Percentiles rank a stretch among this genome's conserved stretches.
phyloP scores from a whole-genome alignment of 768 basidiomycete genomes.

The Daedalea quercina region DNA sequence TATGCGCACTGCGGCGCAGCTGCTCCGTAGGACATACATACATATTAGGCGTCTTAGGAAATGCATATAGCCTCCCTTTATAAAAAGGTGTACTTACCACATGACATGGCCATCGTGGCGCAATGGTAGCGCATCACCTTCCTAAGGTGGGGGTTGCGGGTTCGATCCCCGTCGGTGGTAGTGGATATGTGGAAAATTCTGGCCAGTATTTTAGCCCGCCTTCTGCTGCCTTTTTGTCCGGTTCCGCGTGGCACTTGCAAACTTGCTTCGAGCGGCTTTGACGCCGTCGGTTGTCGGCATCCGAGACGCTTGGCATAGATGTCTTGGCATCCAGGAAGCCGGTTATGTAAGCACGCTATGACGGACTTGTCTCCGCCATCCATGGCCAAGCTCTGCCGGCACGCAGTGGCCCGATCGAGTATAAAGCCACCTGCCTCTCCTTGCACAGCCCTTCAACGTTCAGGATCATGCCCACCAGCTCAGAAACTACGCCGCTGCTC shows the following conservation, averaged over 20 bases:
- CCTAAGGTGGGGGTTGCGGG: slow-evolving; percentile 31
- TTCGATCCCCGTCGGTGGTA: slow-evolving; percentile 29
- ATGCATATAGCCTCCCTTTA: no score
- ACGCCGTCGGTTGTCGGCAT: background rate
- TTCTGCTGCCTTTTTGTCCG: slow-evolving; percentile 23
- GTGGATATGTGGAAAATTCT: background rate
- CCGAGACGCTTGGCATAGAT: background rate
- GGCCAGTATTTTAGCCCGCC: background rate
- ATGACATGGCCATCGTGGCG: slow-evolving; percentile 23
- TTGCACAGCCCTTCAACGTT: background rate
- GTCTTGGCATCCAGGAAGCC: background rate
- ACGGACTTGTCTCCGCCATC: background rate
- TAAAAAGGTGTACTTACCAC: no score
- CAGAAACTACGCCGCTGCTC: slow-evolving; percentile 45
- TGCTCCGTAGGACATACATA: no score
- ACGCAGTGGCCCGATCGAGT: no score
- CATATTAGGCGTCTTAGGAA: no score
- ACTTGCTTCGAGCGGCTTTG: no score
- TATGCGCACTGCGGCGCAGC: no score
- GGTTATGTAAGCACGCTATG: slow-evolving; percentile 5
- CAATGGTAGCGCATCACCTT: slow-evolving; percentile 31
- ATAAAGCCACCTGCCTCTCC: no score
- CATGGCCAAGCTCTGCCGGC: no score
- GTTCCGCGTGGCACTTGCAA: no score
- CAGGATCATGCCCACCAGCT: slow-evolving; percentile 17